Evolutionary conservation across 2,329 filamentous ascomycete species (phyloP).

Genomic region (Boeremia lycopersici): DNA sequence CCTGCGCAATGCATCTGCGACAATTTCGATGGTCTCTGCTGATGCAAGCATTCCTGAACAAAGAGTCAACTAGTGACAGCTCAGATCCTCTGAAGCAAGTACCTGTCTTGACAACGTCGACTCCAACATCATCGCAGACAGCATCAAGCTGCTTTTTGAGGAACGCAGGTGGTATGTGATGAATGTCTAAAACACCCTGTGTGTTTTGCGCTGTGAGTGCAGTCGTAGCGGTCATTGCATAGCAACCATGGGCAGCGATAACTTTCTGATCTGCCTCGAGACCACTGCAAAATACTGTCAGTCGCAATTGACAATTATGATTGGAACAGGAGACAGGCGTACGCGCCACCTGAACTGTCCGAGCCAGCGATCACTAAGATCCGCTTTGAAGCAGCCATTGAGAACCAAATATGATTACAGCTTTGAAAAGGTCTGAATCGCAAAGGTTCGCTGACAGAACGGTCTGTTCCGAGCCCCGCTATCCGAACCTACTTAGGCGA

Average conservation of each 20-base stretch:
- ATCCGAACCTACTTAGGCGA: slow-evolving; percentile 31
- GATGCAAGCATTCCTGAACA: slow-evolving; percentile 79
- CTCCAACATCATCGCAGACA: slow-evolving; percentile 80
- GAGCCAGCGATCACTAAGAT: slow-evolving; percentile 87
- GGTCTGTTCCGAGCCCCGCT: slow-evolving; percentile 28
- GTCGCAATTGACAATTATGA: slow-evolving; percentile 20
- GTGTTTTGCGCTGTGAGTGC: slow-evolving; percentile 98
- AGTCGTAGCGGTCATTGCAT: slow-evolving; percentile 94
- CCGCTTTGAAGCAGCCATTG: slow-evolving; percentile 49
- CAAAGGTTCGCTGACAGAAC: slow-evolving; percentile 13
- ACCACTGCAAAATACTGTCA: slow-evolving; percentile 62
- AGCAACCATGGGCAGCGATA: slow-evolving; percentile 87
- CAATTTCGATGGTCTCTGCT: slow-evolving; percentile 69
- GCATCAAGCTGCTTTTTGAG: slow-evolving; percentile 85
- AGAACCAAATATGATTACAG: not conserved
- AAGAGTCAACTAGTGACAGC: slow-evolving; percentile 5
- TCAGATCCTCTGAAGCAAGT: not conserved
- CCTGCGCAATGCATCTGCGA: slow-evolving; percentile 67
- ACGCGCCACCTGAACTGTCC: slow-evolving; percentile 90
- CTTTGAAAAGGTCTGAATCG: slow-evolving; percentile 8
- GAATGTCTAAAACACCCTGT: slow-evolving; percentile 78
- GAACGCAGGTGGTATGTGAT: slow-evolving; percentile 78
- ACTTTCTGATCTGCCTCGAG: slow-evolving; percentile 97
- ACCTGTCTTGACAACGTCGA: slow-evolving; percentile 94
- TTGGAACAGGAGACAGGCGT: slow-evolving; percentile 45